Evolutionary conservation across 2,329 filamentous ascomycete species (phyloP).

Genomic region (Verticillium albo-atrum): DNA sequence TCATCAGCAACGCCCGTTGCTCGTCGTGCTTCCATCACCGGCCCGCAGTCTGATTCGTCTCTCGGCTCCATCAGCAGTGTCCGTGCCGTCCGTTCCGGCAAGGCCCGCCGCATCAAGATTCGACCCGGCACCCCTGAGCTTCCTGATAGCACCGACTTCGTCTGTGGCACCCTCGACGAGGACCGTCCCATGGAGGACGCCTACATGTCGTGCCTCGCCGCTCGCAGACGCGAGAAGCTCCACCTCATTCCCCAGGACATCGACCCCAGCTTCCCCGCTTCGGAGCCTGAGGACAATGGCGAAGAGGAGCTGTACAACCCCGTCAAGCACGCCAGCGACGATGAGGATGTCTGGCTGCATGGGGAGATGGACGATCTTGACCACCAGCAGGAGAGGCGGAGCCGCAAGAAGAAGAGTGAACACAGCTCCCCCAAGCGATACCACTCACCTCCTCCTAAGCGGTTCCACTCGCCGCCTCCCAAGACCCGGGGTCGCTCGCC

Average conservation of each 20-base stretch:
- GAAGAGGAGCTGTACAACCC: constrained; percentile 63
- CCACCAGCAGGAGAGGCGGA: constrained; percentile 50
- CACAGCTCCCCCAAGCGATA: constrained; percentile 41
- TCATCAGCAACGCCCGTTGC: constrained; percentile 21
- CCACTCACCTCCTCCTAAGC: constrained; percentile 42
- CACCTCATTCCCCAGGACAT: constrained; percentile 90
- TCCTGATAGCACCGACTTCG: constrained; percentile 96
- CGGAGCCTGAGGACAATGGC: constrained; percentile 83
- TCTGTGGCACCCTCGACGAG: constrained; percentile 96
- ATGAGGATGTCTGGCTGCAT: constrained; percentile 65
- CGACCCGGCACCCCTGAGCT: constrained; percentile 73
- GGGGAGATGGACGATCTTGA: constrained; percentile 65
- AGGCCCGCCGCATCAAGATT: constrained; percentile 44
- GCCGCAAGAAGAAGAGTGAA: constrained; percentile 45
- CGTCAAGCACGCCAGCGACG: constrained; percentile 61
- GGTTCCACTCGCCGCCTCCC: constrained; percentile 40
- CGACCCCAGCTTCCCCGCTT: constrained; percentile 94
- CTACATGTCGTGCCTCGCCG: constrained; percentile 80
- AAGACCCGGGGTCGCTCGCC: constrained; percentile 44
- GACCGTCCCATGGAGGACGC: constrained; percentile 92
- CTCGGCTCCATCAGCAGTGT: constrained; percentile 40
- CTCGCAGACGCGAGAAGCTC: constrained; percentile 76
- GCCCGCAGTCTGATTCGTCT: constrained; percentile 58
- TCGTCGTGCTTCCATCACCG: constrained; percentile 35
- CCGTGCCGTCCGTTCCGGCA: constrained; percentile 24